Base-by-base conservation (phyloP, 208 protist species). In the Leishmania lainsoni region DNA sequence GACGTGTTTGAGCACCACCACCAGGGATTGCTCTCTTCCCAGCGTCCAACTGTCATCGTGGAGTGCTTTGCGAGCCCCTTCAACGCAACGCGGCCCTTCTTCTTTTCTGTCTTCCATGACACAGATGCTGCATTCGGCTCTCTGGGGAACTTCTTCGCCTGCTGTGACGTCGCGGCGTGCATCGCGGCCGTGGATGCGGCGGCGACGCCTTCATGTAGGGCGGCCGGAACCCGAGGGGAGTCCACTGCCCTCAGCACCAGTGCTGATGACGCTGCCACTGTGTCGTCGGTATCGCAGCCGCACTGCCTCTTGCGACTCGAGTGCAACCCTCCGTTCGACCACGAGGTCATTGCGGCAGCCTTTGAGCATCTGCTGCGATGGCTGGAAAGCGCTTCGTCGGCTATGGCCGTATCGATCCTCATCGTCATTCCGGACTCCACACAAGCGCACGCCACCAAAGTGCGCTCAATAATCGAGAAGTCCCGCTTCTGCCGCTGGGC, bases 11-110 rank as follows among this genome's bases (percentile, higher is more conserved):
- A 79, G 45, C 17, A 56, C 32, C 59, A 65, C 65, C 70, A 51
- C n/a, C 77, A 74, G 17, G 35, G 42, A 2, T 74, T 22, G 32
- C 63, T 65, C 52, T 75, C 52, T 56, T 56, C 17, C 10, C 45
- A 54, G 48, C 45, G 58, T 9, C 61, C 58, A 10, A 74, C 51
- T 16, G 49, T 82, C 45, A 59, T 48, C 0, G 83, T 80, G 26
- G 88, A 91, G 78, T 91, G 88, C 63, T 91, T 91, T 71, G 83
- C 83, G 5, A 87, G 85, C 58, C 88, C 88, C 59, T 87, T 91
- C 56, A 91, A 91, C 78, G 83, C 83, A 29, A 85, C 80, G 39
- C 76, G 83, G 5, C 76, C 68, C 35, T 70, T 76, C 69, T 89
- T 87, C 84, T 91, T 87, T 65, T 89, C 85, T 20, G 73, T 76